phyloP scores from a whole-genome alignment of 495 filamentous ascomycete genomes.

The Podospora anserina region DNA sequence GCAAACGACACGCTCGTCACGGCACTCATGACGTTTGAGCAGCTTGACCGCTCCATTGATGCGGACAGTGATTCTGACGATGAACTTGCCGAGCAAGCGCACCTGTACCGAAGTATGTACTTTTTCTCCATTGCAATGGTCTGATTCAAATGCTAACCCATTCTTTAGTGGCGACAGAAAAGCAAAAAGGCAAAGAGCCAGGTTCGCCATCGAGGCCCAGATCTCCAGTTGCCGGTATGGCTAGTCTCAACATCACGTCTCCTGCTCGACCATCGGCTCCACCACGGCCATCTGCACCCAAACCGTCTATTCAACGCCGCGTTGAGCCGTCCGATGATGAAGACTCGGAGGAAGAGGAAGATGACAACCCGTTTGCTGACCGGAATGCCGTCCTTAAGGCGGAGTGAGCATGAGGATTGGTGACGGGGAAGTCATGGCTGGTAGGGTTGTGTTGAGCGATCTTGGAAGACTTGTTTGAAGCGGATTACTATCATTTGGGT shows the following conservation, averaged over 20 bases:
- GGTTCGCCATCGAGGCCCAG: constrained; percentile 37
- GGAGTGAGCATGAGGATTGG: constrained; percentile 44
- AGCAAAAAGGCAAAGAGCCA: constrained; percentile 47
- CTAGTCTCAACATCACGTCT: constrained; percentile 38
- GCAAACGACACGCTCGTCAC: constrained; percentile 83
- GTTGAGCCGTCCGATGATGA: constrained; percentile 35
- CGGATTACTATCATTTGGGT: not conserved
- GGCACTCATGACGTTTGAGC: constrained; percentile 92
- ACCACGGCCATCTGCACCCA: constrained; percentile 42
- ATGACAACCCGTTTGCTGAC: constrained; percentile 77
- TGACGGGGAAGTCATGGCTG: not conserved
- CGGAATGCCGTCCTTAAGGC: constrained; percentile 50
- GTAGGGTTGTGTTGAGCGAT: not conserved
- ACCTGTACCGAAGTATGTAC: constrained; percentile 48
- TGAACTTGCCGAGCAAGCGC: constrained; percentile 55
- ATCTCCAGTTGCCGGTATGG: constrained; percentile 35
- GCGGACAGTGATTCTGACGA: constrained; percentile 94
- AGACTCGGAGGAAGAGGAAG: constrained; percentile 59
- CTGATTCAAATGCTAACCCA: constrained; percentile 20
- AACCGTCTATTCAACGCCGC: constrained; percentile 33
- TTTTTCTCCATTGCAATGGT: not conserved
- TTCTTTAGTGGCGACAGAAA: constrained; percentile 48
- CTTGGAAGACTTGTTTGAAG: not conserved
- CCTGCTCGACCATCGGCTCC: constrained; percentile 40
- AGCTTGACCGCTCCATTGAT: constrained; percentile 90